Percentiles rank a stretch among this genome's conserved stretches.
These are phyloP conservation scores for Bipolaris gigantea DNA, from an alignment of 2,329 filamentous ascomycete species.

Conservation along the genomic window DNA sequence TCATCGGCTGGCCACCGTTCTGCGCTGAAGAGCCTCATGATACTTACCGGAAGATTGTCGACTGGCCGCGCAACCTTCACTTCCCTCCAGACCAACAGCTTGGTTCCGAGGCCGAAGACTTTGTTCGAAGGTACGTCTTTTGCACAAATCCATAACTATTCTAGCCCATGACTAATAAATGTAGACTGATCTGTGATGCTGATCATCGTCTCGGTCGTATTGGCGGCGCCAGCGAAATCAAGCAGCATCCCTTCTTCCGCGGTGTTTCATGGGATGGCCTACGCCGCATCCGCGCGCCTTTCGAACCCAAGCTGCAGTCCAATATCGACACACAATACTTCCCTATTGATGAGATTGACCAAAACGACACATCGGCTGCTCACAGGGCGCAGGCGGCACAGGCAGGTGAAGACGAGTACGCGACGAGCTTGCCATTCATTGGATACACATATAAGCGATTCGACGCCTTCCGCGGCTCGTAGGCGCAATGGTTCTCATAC, in stretches of 20 bases:
- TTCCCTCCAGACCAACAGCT: slow-evolving; percentile 95
- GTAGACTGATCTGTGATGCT: slow-evolving; percentile 87
- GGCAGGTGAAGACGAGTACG: slow-evolving; percentile 73
- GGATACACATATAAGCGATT: slow-evolving; percentile 99
- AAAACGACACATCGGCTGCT: slow-evolving; percentile 88
- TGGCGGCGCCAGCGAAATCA: slow-evolving; percentile 87
- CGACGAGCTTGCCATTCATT: slow-evolving; percentile 94
- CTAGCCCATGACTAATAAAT: slow-evolving; percentile 19
- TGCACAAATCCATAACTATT: neutral
- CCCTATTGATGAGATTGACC: slow-evolving; percentile 97
- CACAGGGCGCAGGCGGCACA: slow-evolving; percentile 81
- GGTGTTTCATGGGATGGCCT: slow-evolving; percentile 94
- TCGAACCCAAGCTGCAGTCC: slow-evolving; percentile 89
- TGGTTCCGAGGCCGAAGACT: slow-evolving; percentile 83
- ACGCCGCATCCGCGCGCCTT: slow-evolving; percentile 89
- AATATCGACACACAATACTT: slow-evolving; percentile 98
- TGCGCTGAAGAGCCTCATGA: slow-evolving; percentile 97
- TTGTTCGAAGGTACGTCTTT: slow-evolving; percentile 77
- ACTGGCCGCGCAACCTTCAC: slow-evolving; percentile 93
- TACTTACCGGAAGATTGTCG: slow-evolving; percentile 98
- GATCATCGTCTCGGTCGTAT: slow-evolving; percentile 85
- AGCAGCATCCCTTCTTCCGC: slow-evolving; percentile 92
- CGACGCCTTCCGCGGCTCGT: slow-evolving; percentile 60
- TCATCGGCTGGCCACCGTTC: slow-evolving; percentile 98
- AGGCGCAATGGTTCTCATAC: slow-evolving; percentile 9